Evolutionary conservation across 495 filamentous ascomycete species (phyloP).

Genomic region (Sporormia fimetaria): DNA sequence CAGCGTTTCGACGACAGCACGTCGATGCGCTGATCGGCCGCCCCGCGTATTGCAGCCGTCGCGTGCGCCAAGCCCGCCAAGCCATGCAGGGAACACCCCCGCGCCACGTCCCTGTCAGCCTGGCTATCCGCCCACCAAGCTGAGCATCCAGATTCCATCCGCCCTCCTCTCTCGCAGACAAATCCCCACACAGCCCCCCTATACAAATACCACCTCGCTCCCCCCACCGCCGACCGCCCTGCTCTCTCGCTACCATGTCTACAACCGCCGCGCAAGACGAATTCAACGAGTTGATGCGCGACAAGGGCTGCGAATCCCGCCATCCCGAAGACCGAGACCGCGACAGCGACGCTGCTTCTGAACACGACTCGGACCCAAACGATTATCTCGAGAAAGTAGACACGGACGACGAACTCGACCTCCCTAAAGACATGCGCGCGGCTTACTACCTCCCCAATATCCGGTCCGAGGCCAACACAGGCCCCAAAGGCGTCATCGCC

Average conservation of each 20-base stretch:
- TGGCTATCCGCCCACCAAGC: background rate
- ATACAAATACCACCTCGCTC: slow-evolving; percentile 16
- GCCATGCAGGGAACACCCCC: too few relatives aligned
- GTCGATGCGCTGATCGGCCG: too few relatives aligned
- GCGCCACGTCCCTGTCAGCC: background rate
- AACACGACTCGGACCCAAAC: slow-evolving; percentile 17
- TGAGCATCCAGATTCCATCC: background rate
- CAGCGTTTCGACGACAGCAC: too few relatives aligned
- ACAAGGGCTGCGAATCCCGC: slow-evolving; percentile 34
- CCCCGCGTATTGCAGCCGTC: too few relatives aligned
- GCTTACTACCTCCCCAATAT: slow-evolving; percentile 43
- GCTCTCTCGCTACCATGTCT: slow-evolving; percentile 23
- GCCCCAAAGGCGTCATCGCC: slow-evolving; percentile 96
- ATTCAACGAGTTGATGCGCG: slow-evolving; percentile 61
- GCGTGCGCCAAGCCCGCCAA: too few relatives aligned
- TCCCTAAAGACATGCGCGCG: slow-evolving; percentile 45
- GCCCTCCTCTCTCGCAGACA: slow-evolving; percentile 10
- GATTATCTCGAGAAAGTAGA: slow-evolving; percentile 30
- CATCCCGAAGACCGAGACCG: slow-evolving; percentile 48
- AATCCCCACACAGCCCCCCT: background rate
- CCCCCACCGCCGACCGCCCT: slow-evolving; percentile 4
- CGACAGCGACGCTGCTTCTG: slow-evolving; percentile 29
- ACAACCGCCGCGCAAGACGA: slow-evolving; percentile 65
- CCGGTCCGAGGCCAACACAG: slow-evolving; percentile 62
- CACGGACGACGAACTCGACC: slow-evolving; percentile 45